Conservation (phyloP, 345 rosid genomes). For the Linum lewisii region DNA sequence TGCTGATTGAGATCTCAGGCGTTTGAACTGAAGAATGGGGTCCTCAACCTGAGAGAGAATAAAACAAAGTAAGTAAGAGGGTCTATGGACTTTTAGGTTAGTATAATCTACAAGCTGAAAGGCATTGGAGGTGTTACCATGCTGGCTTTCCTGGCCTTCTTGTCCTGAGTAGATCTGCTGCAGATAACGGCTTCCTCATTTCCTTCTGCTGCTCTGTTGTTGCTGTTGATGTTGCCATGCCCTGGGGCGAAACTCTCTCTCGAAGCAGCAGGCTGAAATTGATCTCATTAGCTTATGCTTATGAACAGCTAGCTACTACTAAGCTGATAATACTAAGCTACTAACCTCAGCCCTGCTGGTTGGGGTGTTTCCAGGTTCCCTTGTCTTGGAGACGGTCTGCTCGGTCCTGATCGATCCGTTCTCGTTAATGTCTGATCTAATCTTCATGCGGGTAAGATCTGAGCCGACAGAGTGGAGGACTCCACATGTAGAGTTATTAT, state of each 20-base stretch:
- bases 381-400: conserved; percentile 46
- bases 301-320: no score
- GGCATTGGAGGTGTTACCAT: conserved; percentile 29
- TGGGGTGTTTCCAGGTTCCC: conserved; percentile 55
- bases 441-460: conserved; percentile 79
- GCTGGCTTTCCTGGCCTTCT: conserved; percentile 73
- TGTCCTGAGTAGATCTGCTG: conserved; percentile 59
- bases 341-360: conserved; percentile 35
- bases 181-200: conserved; percentile 25
- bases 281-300: conserved; percentile 4
- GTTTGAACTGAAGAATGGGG: conserved; percentile 80
- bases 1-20: conserved; percentile 67
- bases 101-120: not conserved
- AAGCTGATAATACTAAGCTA: no score
- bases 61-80: not conserved
- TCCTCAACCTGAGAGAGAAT: conserved; percentile 63
- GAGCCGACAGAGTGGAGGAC: conserved; percentile 85
- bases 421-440: conserved; percentile 44
- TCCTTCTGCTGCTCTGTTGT: no score
- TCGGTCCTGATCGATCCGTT: conserved; percentile 48
- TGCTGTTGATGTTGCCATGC: no score
- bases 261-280: conserved; percentile 65
- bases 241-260: conserved; percentile 65
- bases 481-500: conserved; percentile 69
- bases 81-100: no score